Base-by-base conservation (phyloP, 2,329 filamentous ascomycete genomes). In the Nothophaeocryptopus gaeumannii region DNA sequence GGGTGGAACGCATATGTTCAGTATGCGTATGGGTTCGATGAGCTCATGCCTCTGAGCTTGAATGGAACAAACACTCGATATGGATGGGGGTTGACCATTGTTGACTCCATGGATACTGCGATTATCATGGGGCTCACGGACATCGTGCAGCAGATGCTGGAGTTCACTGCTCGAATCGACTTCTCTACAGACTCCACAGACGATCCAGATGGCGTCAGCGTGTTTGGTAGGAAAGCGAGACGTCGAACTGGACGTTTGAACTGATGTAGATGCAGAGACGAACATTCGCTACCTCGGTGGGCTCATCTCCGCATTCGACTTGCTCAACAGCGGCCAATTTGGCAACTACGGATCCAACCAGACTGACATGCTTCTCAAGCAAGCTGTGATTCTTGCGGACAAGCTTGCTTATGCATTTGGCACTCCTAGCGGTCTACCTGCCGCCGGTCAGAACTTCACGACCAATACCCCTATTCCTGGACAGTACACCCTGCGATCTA, bases 141-240 rank as follows among this genome's bases (percentile, higher is more conserved):
- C n/a, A 53, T 60, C 14, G 58, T 59, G 8, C 16, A 55, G 5
- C 43, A 53, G 5, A 59, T 63, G 41, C 38, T 60, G n/a, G 42
- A 58, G 2, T 59, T 54, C 36, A 55, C 60, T 10, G 38, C 56
- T 3, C 41, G 44, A 14, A 42, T 64, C 7, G 54, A 61, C 37
- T 60, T 62, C 39, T 52, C 74, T 8, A 87, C 57, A n/a, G 32
- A 52, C 10, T 52, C 46, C 9, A 26, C 50, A 10, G 35, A 45
- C 5, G 36, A 26, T 2, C 46, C 37, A 12, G 41, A 47, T 11
- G 51, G 41, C 5, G 48, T 51, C 12, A 39, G 50, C 16, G 33
- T 58, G 1, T 55, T 55, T 39, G 53, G 51, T 54, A 10, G 36
- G 47, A 32, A 40, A 13, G 8, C 3, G 14, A 7, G 15, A 32